Percentiles rank a stretch among this genome's conserved stretches.
These are phyloP conservation scores for Xylaria grammica DNA, from an alignment of 495 filamentous ascomycete species.

Conservation along the genomic window DNA sequence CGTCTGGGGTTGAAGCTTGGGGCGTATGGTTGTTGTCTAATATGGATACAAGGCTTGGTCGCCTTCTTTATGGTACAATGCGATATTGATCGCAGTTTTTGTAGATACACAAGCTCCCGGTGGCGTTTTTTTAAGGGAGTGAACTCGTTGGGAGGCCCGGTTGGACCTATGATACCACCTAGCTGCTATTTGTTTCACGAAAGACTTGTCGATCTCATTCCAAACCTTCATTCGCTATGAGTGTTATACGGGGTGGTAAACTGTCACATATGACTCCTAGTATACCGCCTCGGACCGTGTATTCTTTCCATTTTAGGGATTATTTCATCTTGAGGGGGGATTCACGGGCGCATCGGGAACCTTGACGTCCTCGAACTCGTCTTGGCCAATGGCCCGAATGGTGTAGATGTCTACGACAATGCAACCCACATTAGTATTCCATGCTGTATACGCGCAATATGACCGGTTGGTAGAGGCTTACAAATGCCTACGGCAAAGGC, in stretches of 20 bases:
- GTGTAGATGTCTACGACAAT: conserved; percentile 78
- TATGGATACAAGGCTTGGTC: conserved; percentile 11
- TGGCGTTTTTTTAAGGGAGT: conserved; percentile 31
- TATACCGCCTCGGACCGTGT: not conserved
- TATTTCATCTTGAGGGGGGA: conserved; percentile 41
- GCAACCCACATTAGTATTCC: conserved; percentile 14
- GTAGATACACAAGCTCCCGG: conserved; percentile 28
- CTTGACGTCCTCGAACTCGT: conserved; percentile 96
- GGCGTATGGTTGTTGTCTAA: conserved; percentile 11
- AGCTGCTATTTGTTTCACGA: conserved; percentile 22
- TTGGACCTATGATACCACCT: conserved; percentile 34
- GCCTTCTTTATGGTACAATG: conserved; percentile 22
- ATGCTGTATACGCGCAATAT: not conserved
- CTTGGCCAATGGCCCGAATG: conserved; percentile 86
- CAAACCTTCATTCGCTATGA: not conserved
- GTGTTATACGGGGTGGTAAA: conserved; percentile 4
- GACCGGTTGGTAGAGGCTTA: conserved; percentile 51
- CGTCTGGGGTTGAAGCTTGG: not conserved
- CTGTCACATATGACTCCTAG: not conserved
- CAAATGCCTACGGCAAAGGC: conserved; percentile 79
- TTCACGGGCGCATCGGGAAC: conserved; percentile 72
- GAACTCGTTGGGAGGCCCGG: conserved; percentile 9
- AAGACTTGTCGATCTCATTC: not conserved
- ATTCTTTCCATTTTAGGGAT: conserved; percentile 7
- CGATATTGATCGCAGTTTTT: conserved; percentile 13